These are phyloP conservation scores for Globisporangium abappressorium DNA, from an alignment of 352 stramenopile genomes.

Conservation along the genomic window DNA sequence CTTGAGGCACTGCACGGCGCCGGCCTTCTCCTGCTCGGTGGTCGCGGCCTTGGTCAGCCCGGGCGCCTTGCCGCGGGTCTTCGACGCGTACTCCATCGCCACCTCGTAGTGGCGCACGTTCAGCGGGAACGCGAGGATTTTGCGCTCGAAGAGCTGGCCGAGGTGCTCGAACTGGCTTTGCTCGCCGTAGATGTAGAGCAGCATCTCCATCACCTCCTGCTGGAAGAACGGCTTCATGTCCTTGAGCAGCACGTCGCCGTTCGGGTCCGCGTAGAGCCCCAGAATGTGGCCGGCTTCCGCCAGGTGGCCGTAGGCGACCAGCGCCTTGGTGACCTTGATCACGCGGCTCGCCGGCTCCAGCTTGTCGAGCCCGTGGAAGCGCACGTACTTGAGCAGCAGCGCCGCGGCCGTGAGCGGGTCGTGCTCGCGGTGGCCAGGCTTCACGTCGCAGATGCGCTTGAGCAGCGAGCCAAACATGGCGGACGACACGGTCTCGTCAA, in stretches of 20 bases:
- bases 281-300: constrained; percentile 52
- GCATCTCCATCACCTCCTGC: constrained; percentile 64
- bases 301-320: constrained; percentile 42
- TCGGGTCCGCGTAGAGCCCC: constrained; percentile 35
- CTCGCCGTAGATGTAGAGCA: constrained; percentile 70
- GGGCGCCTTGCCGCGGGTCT: not conserved
- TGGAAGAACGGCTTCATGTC: constrained; percentile 60
- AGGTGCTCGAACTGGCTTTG: constrained; percentile 41
- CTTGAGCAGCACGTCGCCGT: constrained; percentile 41
- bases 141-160: constrained; percentile 43
- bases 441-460: constrained; percentile 32
- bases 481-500: constrained; percentile 32
- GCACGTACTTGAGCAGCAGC: constrained; percentile 59
- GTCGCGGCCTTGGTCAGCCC: constrained; percentile 17
- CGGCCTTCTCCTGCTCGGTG: constrained; percentile 22
- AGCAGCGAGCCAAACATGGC: constrained; percentile 37
- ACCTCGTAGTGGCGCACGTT: constrained; percentile 58
- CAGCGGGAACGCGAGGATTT: constrained; percentile 47
- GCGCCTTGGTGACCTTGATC: constrained; percentile 43
- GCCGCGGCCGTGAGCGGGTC: constrained; percentile 39
- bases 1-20: constrained; percentile 49
- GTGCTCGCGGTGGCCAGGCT: constrained; percentile 15
- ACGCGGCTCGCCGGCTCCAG: constrained; percentile 37
- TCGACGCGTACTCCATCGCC: constrained; percentile 59
- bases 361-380: constrained; percentile 37